Evolutionary conservation across 2,329 filamentous ascomycete genomes (phyloP), one percentile per base, ranked within the genome.

Genomic region (Hypoxylon sp.): DNA sequence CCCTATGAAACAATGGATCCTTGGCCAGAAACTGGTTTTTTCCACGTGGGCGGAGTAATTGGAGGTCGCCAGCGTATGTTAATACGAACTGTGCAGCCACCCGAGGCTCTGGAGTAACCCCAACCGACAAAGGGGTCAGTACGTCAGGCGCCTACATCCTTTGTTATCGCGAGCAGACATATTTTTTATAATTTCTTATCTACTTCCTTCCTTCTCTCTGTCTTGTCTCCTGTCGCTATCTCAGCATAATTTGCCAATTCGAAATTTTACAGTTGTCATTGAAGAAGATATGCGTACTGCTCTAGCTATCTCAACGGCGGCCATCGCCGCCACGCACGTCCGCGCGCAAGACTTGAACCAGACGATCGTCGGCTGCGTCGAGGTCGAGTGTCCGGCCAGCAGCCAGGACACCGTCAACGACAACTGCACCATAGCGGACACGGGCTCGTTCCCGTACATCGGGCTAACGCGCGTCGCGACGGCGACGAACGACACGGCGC

Each of bases 321-420:
- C 49, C 4, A 9, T 57, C 14, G 61, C 58, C 2, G 69, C 56
- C 6, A 20, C 59, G 3, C 54, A 38, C 18, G 58, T 56, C 24
- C 65, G 68, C 7, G 64, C 64, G 1, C 64, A 67, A 51, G 70
- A 71, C 16, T 59, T 71, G 12, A 67, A 67, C 32, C 33, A 57
- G 16, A 73, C 69, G 2, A 73, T 74, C 26, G 69, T 73, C 18
- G 71, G 72, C 12, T 74, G 72, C 62, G 61, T 51, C 4, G 71
- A 71, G 2, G 24, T 74, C 2, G 71, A 59, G 2, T 74, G 72
- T 11, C 72, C 72, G 12, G 18, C 68, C 0, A 48, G 28, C 26
- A 18, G 51, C 12, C 18, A 28, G 6, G 67, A 63, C 40, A 61
- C 3, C 9, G 52, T 38, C 4, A 64, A 64, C 14, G 72, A 72